These are phyloP conservation scores for Beta corolliflora DNA, from an alignment of 179 eudicot genomes.

Conservation along the genomic window DNA sequence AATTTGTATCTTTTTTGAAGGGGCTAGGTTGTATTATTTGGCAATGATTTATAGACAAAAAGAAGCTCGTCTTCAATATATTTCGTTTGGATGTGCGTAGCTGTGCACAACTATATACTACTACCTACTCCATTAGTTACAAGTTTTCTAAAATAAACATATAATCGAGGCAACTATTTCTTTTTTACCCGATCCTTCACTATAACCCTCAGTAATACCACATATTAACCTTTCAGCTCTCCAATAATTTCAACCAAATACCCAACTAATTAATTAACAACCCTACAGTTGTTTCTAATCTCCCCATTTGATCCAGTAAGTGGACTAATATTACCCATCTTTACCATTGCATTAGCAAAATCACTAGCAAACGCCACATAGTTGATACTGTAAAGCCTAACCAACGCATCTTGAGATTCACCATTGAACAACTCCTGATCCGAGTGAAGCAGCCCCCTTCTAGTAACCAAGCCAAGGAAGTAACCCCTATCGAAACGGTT, in stretches of 20 bases:
- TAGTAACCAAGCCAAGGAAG: constrained; percentile 34
- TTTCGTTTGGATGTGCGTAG: too few relatives aligned
- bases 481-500: constrained; percentile 42
- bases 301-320: constrained; percentile 14
- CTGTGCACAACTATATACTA: too few relatives aligned
- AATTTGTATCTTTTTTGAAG: too few relatives aligned
- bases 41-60: too few relatives aligned
- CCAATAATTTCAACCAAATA: background rate
- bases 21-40: too few relatives aligned
- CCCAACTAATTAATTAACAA: background rate
- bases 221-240: too few relatives aligned
- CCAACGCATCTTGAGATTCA: constrained; percentile 45
- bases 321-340: constrained; percentile 24
- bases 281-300: constrained; percentile 8
- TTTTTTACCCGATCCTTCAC: too few relatives aligned
- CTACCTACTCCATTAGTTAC: too few relatives aligned
- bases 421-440: constrained; percentile 60
- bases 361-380: constrained; percentile 32
- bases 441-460: constrained; percentile 47
- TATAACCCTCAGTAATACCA: too few relatives aligned
- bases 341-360: constrained; percentile 42
- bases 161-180: too few relatives aligned
- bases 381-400: constrained; percentile 29
- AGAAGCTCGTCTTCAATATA: too few relatives aligned
- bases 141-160: too few relatives aligned